Conservation (phyloP, 2,329 filamentous ascomycete species). For the Botryotinia globosa region DNA sequence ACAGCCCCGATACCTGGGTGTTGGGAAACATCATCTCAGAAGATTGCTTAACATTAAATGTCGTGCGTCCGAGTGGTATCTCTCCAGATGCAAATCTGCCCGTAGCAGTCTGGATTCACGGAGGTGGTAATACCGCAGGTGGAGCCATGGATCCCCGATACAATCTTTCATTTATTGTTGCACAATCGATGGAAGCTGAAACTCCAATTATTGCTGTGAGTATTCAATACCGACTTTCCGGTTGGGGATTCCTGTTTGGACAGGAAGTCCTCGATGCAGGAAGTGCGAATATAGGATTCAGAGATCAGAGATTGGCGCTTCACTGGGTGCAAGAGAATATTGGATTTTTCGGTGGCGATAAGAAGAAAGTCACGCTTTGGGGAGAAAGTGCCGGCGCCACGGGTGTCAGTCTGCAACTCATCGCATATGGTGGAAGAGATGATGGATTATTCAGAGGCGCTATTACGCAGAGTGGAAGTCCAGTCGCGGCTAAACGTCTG, state of each 20-base stretch:
- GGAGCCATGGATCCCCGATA: slow-evolving; percentile 48
- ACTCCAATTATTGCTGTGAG: slow-evolving; percentile 47
- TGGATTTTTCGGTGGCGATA: slow-evolving; percentile 43
- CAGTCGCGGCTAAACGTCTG: slow-evolving; percentile 20
- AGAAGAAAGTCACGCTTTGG: slow-evolving; percentile 41
- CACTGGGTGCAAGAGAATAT: slow-evolving; percentile 47
- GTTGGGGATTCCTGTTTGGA: slow-evolving; percentile 26
- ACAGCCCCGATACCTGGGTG: slow-evolving; percentile 15
- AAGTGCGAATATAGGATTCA: slow-evolving; percentile 46
- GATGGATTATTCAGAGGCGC: slow-evolving; percentile 53
- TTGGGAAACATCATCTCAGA: slow-evolving; percentile 18
- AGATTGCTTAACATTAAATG: slow-evolving; percentile 21
- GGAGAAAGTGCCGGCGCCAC: slow-evolving; percentile 41
- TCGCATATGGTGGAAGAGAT: slow-evolving; percentile 49
- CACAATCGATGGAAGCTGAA: slow-evolving; percentile 42
- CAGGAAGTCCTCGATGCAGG: slow-evolving; percentile 43
- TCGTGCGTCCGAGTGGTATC: slow-evolving; percentile 43
- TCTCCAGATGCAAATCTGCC: slow-evolving; percentile 41
- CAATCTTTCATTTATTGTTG: slow-evolving; percentile 56
- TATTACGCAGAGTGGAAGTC: slow-evolving; percentile 49
- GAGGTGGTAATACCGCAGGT: slow-evolving; percentile 40
- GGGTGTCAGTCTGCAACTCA: slow-evolving; percentile 46
- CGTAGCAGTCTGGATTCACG: slow-evolving; percentile 56
- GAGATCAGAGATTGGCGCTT: slow-evolving; percentile 44
- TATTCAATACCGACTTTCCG: slow-evolving; percentile 45